Percentiles rank a stretch among this genome's conserved stretches.
Evolutionary conservation across 495 filamentous ascomycete genomes (phyloP).

Genomic region (Daldinia vernicosa): DNA sequence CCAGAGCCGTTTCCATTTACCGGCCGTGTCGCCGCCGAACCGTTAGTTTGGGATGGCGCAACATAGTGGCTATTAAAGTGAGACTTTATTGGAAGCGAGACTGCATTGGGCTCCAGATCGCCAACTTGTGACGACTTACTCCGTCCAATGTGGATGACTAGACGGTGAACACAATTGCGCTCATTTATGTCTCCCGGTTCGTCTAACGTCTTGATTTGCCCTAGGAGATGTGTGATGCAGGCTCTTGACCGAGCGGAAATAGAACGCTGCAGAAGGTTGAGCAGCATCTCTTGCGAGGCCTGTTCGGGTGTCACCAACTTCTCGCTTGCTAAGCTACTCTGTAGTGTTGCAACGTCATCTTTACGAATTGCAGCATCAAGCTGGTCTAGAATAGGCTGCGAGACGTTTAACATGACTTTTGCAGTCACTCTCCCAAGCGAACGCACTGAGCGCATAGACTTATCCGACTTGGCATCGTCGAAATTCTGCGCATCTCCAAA

Average conservation of each 20-base stretch:
- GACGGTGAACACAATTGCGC: slow-evolving; percentile 90
- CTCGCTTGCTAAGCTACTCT: slow-evolving; percentile 66
- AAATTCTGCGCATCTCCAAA: slow-evolving; percentile 74
- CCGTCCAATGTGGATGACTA: slow-evolving; percentile 89
- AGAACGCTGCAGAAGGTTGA: slow-evolving; percentile 83
- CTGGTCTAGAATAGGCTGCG: slow-evolving; percentile 69
- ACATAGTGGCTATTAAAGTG: slow-evolving; percentile 69
- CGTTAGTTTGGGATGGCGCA: slow-evolving; percentile 75
- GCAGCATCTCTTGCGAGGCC: slow-evolving; percentile 69
- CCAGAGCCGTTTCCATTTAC: slow-evolving; percentile 55
- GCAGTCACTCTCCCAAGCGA: slow-evolving; percentile 76
- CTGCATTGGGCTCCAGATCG: slow-evolving; percentile 59
- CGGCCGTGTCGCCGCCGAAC: slow-evolving; percentile 61
- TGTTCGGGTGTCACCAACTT: slow-evolving; percentile 61
- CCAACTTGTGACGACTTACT: slow-evolving; percentile 68
- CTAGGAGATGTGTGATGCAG: slow-evolving; percentile 75
- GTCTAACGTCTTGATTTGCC: slow-evolving; percentile 72
- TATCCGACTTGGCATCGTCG: slow-evolving; percentile 75
- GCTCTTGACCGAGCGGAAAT: slow-evolving; percentile 74
- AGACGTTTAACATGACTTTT: slow-evolving; percentile 74
- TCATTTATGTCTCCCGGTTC: slow-evolving; percentile 92
- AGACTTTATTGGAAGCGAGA: slow-evolving; percentile 57
- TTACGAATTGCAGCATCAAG: slow-evolving; percentile 80
- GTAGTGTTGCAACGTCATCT: slow-evolving; percentile 71
- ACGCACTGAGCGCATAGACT: slow-evolving; percentile 64